These are phyloP conservation scores for Trametes maxima DNA, from an alignment of 768 basidiomycete species.

Conservation along the genomic window DNA sequence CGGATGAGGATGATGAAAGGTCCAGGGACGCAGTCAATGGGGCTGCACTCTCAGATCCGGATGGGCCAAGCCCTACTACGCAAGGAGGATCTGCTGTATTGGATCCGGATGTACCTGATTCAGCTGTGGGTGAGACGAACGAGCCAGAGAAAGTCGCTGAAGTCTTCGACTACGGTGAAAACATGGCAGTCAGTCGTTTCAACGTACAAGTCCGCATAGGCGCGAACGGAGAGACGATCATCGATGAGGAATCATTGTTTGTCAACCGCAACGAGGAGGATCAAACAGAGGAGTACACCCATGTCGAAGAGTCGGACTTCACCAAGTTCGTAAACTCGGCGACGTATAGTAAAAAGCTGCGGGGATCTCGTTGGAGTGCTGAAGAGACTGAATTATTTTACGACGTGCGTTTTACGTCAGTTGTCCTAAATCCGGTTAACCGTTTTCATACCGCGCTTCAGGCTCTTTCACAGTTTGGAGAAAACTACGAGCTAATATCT, in stretches of 20 bases:
- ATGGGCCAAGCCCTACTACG: not conserved
- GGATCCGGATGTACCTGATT: not conserved
- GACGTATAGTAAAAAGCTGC: slow-evolving; percentile 77
- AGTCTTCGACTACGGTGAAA: slow-evolving; percentile 71
- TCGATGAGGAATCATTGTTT: slow-evolving; percentile 83
- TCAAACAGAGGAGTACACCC: slow-evolving; percentile 72
- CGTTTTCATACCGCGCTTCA: slow-evolving; percentile 34
- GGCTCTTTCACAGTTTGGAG: slow-evolving; percentile 89
- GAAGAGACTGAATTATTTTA: slow-evolving; percentile 90
- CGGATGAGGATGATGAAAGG: slow-evolving; percentile 44
- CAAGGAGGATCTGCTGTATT: not conserved
- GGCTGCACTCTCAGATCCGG: not conserved
- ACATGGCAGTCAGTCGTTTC: slow-evolving; percentile 67
- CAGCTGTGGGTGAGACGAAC: slow-evolving; percentile 9
- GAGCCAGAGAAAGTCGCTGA: slow-evolving; percentile 50
- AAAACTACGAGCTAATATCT: slow-evolving; percentile 92
- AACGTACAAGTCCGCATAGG: slow-evolving; percentile 88
- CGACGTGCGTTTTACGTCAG: slow-evolving; percentile 50
- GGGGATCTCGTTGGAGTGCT: slow-evolving; percentile 87
- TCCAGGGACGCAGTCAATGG: not conserved
- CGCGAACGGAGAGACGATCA: slow-evolving; percentile 82
- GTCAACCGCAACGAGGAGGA: slow-evolving; percentile 72
- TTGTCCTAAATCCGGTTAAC: not conserved
- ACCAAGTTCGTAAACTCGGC: slow-evolving; percentile 85
- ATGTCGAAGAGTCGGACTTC: slow-evolving; percentile 80